These are phyloP conservation scores for Backusella westeae DNA, from an alignment of 192 early-diverging fungal species.

Conservation along the genomic window DNA sequence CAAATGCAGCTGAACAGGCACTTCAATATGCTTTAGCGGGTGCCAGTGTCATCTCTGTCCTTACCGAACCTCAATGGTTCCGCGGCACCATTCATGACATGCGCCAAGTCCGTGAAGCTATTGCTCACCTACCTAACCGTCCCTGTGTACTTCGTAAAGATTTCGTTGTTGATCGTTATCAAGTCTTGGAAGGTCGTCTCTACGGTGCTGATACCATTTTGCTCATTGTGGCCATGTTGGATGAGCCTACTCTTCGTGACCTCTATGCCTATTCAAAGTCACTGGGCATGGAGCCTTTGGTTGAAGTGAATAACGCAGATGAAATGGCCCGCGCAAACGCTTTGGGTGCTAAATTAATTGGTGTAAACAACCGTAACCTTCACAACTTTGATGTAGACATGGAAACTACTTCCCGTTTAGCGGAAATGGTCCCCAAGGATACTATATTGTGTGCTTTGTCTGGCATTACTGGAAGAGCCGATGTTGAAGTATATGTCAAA, in stretches of 20 bases:
- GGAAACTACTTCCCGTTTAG: constrained; percentile 75
- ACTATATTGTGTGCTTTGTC: constrained; percentile 85
- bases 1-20: constrained; percentile 87
- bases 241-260: constrained; percentile 57
- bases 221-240: constrained; percentile 94
- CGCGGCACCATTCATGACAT: constrained; percentile 93
- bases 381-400: constrained; percentile 97
- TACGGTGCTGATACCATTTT: constrained; percentile 95
- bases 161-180: constrained; percentile 95
- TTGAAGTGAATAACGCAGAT: constrained; percentile 89
- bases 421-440: constrained; percentile 71
- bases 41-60: constrained; percentile 91
- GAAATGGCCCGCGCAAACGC: constrained; percentile 89
- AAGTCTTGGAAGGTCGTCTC: constrained; percentile 93
- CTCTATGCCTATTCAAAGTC: constrained; percentile 73
- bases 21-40: constrained; percentile 84
- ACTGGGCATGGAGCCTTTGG: constrained; percentile 97
- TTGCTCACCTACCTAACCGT: constrained; percentile 62
- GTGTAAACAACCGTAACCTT: constrained; percentile 98
- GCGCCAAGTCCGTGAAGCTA: constrained; percentile 74
- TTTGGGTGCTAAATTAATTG: constrained; percentile 84
- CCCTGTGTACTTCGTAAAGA: constrained; percentile 97
- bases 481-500: constrained; percentile 78
- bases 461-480: constrained; percentile 80
- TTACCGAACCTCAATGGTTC: constrained; percentile 99